Evolutionary conservation across 2,329 filamentous ascomycete species (phyloP), one percentile per base, ranked within the genome.

Genomic region (Colletotrichum noveboracense): DNA sequence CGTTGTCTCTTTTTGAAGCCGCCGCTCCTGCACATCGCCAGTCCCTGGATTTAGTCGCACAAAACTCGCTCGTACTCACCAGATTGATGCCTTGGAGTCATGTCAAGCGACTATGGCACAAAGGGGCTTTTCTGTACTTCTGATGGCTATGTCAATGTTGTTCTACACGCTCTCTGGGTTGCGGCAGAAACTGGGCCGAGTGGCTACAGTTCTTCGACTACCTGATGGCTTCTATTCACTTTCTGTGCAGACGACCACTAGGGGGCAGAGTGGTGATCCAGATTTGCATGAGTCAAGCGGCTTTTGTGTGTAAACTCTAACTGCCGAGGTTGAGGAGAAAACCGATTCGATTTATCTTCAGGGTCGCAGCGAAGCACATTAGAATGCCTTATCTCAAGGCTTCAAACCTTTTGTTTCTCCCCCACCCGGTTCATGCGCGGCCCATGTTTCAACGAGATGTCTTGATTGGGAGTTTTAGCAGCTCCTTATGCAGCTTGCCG

Each of bases 381-480:
- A 71, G 61, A 66, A 43, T 61, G 66, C 30, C 71, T 75, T 75
- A 71, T 76, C 71, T 56, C 71, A 55, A 71, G 61, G 66, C 21
- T 74, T 56, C 60, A 30, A 52, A 70, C 28, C 55, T 24, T 21
- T 75, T 18, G 66, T 70, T 66, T 62, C 36, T 75, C 75, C 74
- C 74, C 74, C 74, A 76, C 74, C 60, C 36, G 16, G 66, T 75
- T 76, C 74, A 76, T 76, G 74, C 71, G 71, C 52, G 32, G 71
- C 62, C 71, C 66, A 76, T 76, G 71, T 70, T 74, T 76, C 71
- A 74, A 64, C 66, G 52, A 26, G 36, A 55, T 32, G n/a, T 75
- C 79, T 52, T 83, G 79, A 83, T 84, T 85, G 83, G 82, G 78
- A 82, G 79, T 75, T 70, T 76, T 48, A 24, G 60, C 52, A 65